Evolutionary conservation across 768 basidiomycete species (phyloP).

Genomic region (Tricholomella constricta): DNA sequence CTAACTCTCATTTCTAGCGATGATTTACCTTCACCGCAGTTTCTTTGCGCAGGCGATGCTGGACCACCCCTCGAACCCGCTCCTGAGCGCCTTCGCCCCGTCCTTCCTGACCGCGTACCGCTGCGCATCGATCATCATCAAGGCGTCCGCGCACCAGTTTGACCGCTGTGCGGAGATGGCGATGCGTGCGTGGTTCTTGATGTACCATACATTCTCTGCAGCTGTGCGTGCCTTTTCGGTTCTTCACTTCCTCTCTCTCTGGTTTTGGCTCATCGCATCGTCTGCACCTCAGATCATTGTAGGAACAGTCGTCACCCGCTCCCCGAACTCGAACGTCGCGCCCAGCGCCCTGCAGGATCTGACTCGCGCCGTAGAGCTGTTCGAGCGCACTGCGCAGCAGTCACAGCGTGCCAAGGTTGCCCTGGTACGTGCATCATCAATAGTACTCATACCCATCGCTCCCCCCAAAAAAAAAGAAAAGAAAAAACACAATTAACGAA

Average conservation of each 20-base stretch:
- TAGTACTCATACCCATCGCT: too few species aligned
- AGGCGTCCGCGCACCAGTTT: constrained; percentile 49
- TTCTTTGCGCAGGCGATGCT: constrained; percentile 62
- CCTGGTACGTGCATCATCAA: constrained; percentile 35
- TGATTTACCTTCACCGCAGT: constrained; percentile 57
- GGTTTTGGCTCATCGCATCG: constrained; percentile 4
- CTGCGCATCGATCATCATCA: constrained; percentile 53
- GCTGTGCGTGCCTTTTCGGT: constrained; percentile 34
- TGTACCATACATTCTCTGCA: constrained; percentile 53
- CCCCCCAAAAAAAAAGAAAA: too few species aligned
- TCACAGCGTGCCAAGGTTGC: constrained; percentile 51
- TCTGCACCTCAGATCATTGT: constrained; percentile 47
- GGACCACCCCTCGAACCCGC: constrained; percentile 53
- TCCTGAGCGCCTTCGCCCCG: constrained; percentile 55
- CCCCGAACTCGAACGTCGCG: constrained; percentile 51
- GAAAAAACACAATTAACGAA: too few species aligned
- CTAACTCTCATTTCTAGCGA: constrained; percentile 34
- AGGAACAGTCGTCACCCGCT: constrained; percentile 61
- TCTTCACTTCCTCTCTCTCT: neutral
- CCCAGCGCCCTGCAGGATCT: constrained; percentile 52
- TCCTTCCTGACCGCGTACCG: constrained; percentile 58
- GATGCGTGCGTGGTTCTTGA: constrained; percentile 51
- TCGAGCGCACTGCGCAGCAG: constrained; percentile 44
- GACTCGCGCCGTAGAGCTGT: constrained; percentile 45
- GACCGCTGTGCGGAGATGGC: constrained; percentile 49